Conservation (phyloP, 768 basidiomycete genomes). For the Mycena vulgaris region DNA sequence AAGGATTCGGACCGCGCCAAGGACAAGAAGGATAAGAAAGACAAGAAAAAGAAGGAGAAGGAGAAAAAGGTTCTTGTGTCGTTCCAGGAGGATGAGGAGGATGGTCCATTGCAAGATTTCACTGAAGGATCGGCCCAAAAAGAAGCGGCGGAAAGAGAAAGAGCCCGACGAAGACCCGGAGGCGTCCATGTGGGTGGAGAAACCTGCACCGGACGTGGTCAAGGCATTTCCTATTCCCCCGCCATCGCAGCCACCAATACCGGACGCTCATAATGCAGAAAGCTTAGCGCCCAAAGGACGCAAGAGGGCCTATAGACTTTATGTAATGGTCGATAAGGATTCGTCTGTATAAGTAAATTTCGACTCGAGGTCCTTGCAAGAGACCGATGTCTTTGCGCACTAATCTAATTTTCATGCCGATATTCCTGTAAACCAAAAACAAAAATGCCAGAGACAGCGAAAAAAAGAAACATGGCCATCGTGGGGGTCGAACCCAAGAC, state of each 20-base stretch:
- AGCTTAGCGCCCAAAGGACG: constrained; percentile 59
- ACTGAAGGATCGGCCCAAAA: constrained; percentile 47
- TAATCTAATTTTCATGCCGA: no score
- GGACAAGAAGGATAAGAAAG: constrained; percentile 63
- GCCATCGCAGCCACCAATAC: constrained; percentile 17
- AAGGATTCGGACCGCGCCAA: constrained; percentile 44
- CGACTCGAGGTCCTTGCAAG: no score
- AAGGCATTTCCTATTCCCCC: constrained; percentile 43
- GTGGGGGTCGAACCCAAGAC: constrained; percentile 83
- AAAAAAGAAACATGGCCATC: constrained; percentile 2
- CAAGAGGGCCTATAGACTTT: constrained; percentile 84
- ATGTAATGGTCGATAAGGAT: no score
- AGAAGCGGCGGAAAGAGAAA: constrained; percentile 56
- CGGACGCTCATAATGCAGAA: constrained; percentile 14
- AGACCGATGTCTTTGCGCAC: no score
- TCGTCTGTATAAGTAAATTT: no score
- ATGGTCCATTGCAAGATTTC: constrained; percentile 46
- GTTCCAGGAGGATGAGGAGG: constrained; percentile 68
- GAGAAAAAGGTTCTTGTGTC: constrained; percentile 70
- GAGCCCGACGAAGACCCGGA: constrained; percentile 60
- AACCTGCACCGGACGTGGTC: constrained; percentile 67
- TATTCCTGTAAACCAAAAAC: not conserved
- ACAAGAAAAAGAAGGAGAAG: constrained; percentile 69
- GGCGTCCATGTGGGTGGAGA: constrained; percentile 81
- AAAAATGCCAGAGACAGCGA: not conserved